A percentile compares a stretch with the other conserved stretches of the same genome.
phyloP scores from a whole-genome alignment of 1,284 basidiomycete genomes.

The Phellopilus nigrolimitatus region DNA sequence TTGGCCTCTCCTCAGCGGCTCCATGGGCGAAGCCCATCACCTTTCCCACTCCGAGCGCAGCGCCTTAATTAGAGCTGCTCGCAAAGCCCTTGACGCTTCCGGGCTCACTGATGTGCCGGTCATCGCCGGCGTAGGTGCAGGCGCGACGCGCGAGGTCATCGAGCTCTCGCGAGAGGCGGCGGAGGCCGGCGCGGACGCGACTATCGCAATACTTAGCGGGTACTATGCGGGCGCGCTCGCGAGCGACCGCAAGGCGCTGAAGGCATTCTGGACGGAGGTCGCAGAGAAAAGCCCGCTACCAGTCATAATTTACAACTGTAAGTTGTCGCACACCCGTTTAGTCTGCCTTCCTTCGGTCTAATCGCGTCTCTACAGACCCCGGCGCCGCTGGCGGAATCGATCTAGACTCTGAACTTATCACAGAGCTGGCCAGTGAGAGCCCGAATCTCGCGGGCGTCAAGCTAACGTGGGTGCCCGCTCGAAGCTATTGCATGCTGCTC shows the following conservation, averaged over 20 bases:
- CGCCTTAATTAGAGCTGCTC: slow-evolving; percentile 63
- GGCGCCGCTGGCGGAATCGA: slow-evolving; percentile 82
- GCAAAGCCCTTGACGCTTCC: slow-evolving; percentile 65
- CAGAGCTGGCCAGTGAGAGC: slow-evolving; percentile 68
- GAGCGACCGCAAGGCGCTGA: slow-evolving; percentile 60
- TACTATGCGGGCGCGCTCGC: slow-evolving; percentile 79
- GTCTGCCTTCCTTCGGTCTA: background rate
- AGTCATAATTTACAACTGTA: slow-evolving; percentile 88
- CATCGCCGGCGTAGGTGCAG: slow-evolving; percentile 79
- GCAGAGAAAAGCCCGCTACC: slow-evolving; percentile 78
- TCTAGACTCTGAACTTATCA: slow-evolving; percentile 81
- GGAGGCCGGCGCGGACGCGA: slow-evolving; percentile 77
- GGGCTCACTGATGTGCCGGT: slow-evolving; percentile 61
- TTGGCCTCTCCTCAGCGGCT: slow-evolving; percentile 72
- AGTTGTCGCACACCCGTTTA: slow-evolving; percentile 28
- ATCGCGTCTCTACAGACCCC: slow-evolving; percentile 49
- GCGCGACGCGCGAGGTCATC: slow-evolving; percentile 78
- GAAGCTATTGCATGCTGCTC: background rate
- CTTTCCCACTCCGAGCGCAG: slow-evolving; percentile 71
- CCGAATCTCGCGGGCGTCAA: slow-evolving; percentile 81
- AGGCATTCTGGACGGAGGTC: slow-evolving; percentile 75
- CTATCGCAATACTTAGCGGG: slow-evolving; percentile 80
- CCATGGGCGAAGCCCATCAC: slow-evolving; percentile 83
- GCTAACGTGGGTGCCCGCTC: slow-evolving; percentile 60
- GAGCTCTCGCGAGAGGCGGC: slow-evolving; percentile 71